Conservation (phyloP, 371 early-diverging fungal genomes). For the Rozella allomycis region DNA sequence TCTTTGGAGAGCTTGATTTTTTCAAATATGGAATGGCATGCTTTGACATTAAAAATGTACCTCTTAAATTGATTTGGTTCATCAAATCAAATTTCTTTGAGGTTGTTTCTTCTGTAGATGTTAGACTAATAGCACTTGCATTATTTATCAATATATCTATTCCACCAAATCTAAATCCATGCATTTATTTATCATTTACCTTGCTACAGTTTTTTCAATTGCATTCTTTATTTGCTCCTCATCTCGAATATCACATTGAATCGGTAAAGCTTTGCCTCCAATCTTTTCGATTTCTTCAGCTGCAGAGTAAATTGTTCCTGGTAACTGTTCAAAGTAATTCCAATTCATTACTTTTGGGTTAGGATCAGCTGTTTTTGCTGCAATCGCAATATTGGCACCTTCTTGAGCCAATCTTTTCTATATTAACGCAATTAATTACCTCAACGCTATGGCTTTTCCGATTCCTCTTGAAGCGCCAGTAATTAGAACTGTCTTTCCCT, state of each 20-base stretch:
- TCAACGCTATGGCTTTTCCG: constrained; percentile 41
- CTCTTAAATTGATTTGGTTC: constrained; percentile 53
- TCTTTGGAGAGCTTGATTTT: constrained; percentile 40
- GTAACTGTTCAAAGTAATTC: constrained; percentile 19
- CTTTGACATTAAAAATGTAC: constrained; percentile 55
- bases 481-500: constrained; percentile 44
- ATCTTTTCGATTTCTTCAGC: constrained; percentile 44
- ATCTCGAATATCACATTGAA: constrained; percentile 54
- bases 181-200: constrained; percentile 5
- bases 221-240: constrained; percentile 45
- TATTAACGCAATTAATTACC: background rate
- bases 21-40: constrained; percentile 40
- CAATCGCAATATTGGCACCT: constrained; percentile 46
- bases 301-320: constrained; percentile 53
- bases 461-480: constrained; percentile 24
- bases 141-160: constrained; percentile 62
- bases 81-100: constrained; percentile 56
- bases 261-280: constrained; percentile 48
- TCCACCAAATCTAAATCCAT: constrained; percentile 22
- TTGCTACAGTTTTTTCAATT: constrained; percentile 33
- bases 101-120: constrained; percentile 31
- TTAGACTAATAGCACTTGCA: constrained; percentile 45
- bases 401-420: constrained; percentile 30
- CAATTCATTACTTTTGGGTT: constrained; percentile 31
- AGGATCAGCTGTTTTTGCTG: constrained; percentile 53